phyloP scores from a whole-genome alignment of 495 filamentous ascomycete species.

The Hypoxylon rickii region DNA sequence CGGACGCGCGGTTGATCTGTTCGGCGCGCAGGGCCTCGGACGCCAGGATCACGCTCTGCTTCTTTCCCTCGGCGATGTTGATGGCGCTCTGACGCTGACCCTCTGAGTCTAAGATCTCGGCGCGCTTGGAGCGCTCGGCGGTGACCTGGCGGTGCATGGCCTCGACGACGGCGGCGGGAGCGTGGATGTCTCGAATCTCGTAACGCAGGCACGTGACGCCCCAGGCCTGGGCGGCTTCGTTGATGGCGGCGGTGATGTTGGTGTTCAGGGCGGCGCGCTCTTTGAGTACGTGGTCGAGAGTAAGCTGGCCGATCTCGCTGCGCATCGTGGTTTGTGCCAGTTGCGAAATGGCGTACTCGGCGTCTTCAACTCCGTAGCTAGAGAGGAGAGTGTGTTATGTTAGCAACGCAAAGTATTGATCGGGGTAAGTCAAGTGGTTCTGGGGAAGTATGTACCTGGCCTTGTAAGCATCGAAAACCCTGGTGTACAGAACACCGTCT shows the following conservation, averaged over 20 bases:
- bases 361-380: constrained; percentile 97
- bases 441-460: constrained; percentile 65
- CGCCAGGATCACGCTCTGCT: constrained; percentile 93
- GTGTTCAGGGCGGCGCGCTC: constrained; percentile 93
- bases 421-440: no score
- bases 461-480: constrained; percentile 97
- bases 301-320: constrained; percentile 93
- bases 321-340: constrained; percentile 99
- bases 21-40: constrained; percentile 90
- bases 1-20: constrained; percentile 85
- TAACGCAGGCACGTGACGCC: constrained; percentile 94
- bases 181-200: constrained; percentile 98
- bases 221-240: constrained; percentile 96
- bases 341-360: constrained; percentile 97
- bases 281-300: constrained; percentile 95
- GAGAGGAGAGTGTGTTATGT: constrained; percentile 10
- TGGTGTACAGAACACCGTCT: constrained; percentile 92
- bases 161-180: constrained; percentile 85
- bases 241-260: constrained; percentile 97
- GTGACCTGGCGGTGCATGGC: constrained; percentile 99
- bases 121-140: constrained; percentile 92
- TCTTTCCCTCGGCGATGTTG: constrained; percentile 96
- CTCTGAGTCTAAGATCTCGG: constrained; percentile 95
- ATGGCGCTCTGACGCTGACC: constrained; percentile 95
- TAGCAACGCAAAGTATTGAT: neutral